Evolutionary conservation across 495 filamentous ascomycete species (phyloP), one percentile per base, ranked within the genome.

Genomic region (Platismatia glauca): DNA sequence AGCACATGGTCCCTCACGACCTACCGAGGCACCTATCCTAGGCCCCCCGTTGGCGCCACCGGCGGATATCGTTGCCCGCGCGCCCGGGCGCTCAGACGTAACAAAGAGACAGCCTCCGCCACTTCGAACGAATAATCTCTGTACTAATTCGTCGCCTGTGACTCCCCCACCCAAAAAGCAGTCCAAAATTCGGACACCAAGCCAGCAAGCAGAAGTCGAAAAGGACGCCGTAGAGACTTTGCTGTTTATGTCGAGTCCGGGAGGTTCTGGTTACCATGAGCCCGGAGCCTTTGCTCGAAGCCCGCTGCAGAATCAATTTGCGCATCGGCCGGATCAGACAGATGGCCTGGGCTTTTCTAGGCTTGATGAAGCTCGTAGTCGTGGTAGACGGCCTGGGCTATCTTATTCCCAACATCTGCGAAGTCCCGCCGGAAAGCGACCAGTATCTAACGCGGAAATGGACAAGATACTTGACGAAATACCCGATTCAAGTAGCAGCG

Each of bases 201-300:
- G 81, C 44, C 78, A 85, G 46, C 89, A 89, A 60, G 84, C 86
- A 22, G 78, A 82, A 27, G 86, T 87, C 68, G 90, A 95, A 68
- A 84, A 91, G 67, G 90, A 94, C 66, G 90, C 90, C n/a, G 85
- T 95, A 29, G 90, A 95, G 68, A 89, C 88, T 0, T 75, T 95
- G 31, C 77, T 95, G 27, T 92, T 90, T 74, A 91, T 95, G 88
- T 89, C 87, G 62, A 92, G 89, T 66, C 90, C 90, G 0, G 86
- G 84, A 16, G 89, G 91, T 69, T 87, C 89, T 5, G 81, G 81
- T 62, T 61, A 64, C 39, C 59, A 60, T 29, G 57, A 63, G 9
- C 38, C n/a, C 41, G 24, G 61, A 53, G 48, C 62, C 22, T 9
- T 41, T 34, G 6, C 62, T 31, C n/a, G 56, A 43, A 50, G 56